A percentile compares a stretch with the other conserved stretches of the same genome.
Evolutionary conservation across 495 filamentous ascomycete genomes (phyloP).

Genomic region (Friedmanniomyces endolithicus): DNA sequence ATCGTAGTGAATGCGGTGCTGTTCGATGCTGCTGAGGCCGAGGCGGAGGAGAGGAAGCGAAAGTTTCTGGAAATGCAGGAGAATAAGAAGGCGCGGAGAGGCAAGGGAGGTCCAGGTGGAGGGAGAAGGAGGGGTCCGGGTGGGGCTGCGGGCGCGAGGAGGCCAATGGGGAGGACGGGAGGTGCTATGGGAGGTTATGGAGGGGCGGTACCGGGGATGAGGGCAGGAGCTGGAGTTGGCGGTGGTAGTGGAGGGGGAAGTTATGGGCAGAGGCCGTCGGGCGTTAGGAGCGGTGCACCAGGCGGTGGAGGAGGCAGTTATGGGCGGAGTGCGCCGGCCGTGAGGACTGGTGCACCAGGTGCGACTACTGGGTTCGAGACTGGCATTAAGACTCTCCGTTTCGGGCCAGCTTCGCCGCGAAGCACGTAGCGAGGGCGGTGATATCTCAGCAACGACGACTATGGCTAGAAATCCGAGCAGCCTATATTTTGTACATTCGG

Average conservation of each 20-base stretch:
- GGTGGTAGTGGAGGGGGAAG: neutral
- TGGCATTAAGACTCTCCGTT: neutral
- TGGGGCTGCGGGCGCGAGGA: neutral
- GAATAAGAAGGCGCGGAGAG: neutral
- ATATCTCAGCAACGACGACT: too few relatives aligned
- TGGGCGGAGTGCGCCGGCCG: too few relatives aligned
- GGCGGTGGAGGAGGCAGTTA: too few relatives aligned
- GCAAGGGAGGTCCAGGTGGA: neutral
- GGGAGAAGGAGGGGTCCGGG: neutral
- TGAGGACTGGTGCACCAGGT: neutral
- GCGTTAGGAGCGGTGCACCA: neutral
- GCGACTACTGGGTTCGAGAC: neutral
- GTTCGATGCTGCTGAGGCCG: conserved; percentile 15
- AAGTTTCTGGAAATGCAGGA: neutral
- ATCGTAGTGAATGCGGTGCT: conserved; percentile 14
- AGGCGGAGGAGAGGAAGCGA: conserved; percentile 6
- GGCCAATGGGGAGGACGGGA: neutral
- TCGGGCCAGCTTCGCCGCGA: too few relatives aligned
- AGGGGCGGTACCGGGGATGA: neutral
- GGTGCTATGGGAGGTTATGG: neutral
- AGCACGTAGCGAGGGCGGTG: too few relatives aligned
- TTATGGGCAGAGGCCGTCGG: neutral
- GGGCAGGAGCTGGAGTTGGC: neutral
- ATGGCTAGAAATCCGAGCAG: too few relatives aligned
- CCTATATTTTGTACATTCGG: too few relatives aligned